Conservation (phyloP, 1,284 basidiomycete genomes). For the Boletus calvinii region DNA sequence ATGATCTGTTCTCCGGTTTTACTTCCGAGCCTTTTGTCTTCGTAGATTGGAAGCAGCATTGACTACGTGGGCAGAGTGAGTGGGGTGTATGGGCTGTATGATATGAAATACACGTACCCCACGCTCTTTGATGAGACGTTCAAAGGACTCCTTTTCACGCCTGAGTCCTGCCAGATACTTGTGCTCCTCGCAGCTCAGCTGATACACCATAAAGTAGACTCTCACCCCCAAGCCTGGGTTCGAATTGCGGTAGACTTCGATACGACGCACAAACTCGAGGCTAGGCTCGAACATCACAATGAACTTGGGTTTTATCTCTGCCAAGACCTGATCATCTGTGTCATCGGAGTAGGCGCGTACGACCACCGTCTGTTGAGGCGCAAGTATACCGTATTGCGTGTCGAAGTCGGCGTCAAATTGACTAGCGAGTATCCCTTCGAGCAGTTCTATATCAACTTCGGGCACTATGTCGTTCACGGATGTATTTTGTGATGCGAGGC, state of each 20-base stretch:
- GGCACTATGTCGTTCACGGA: conserved; percentile 17
- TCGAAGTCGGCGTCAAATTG: conserved; percentile 59
- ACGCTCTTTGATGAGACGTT: conserved; percentile 89
- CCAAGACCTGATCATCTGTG: conserved; percentile 85
- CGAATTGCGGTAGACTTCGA: conserved; percentile 89
- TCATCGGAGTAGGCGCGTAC: conserved; percentile 91
- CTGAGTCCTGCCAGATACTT: conserved; percentile 88
- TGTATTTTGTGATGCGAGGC: conserved; percentile 20
- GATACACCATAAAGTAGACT: conserved; percentile 96
- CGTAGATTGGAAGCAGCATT: conserved; percentile 89
- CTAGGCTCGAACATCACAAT: conserved; percentile 96
- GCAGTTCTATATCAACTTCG: conserved; percentile 35
- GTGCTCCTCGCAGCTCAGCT: conserved; percentile 93
- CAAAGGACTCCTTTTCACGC: conserved; percentile 94
- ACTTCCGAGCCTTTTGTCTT: conserved; percentile 55
- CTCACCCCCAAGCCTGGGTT: conserved; percentile 80
- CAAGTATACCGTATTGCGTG: conserved; percentile 78
- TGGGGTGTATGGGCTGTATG: neutral
- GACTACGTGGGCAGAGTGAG: conserved; percentile 46
- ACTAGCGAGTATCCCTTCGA: conserved; percentile 28
- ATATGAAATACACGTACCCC: conserved; percentile 57
- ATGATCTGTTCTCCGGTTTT: conserved; percentile 58
- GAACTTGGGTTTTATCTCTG: conserved; percentile 88
- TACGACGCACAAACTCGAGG: conserved; percentile 86
- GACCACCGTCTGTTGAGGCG: conserved; percentile 79